Conservation (phyloP, 164 flowering plant species). For the Dillenia suffruticosa region DNA sequence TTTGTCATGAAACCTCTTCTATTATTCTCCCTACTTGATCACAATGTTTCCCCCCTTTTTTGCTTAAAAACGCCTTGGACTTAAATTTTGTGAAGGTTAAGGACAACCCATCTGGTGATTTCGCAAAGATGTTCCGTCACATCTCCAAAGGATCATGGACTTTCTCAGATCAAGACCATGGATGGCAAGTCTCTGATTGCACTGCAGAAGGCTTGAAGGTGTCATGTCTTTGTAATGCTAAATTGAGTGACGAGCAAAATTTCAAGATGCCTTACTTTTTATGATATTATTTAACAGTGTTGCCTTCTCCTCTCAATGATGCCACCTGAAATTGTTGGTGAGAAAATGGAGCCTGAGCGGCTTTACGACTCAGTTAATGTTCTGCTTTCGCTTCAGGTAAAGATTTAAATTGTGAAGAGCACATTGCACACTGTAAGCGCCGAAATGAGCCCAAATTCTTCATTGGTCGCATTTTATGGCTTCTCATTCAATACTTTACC, state of each 20-base stretch:
- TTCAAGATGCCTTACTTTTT: neutral
- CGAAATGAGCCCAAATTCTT: too few species aligned
- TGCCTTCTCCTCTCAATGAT: constrained; percentile 36
- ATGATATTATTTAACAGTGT: constrained; percentile 21
- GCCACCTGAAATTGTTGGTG: constrained; percentile 54
- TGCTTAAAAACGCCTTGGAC: neutral
- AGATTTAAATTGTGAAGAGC: too few species aligned
- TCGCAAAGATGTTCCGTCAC: constrained; percentile 45
- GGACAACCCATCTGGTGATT: constrained; percentile 54
- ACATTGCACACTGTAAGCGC: too few species aligned
- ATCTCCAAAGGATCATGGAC: constrained; percentile 66
- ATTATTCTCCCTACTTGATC: neutral
- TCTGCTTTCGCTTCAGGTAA: constrained; percentile 46
- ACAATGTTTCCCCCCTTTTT: neutral
- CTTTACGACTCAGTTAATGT: constrained; percentile 45
- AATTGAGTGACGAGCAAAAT: neutral
- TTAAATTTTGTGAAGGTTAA: constrained; percentile 22
- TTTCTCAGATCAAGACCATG: constrained; percentile 58
- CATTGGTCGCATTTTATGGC: too few species aligned
- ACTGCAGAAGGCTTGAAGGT: constrained; percentile 64
- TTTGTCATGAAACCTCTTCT: neutral
- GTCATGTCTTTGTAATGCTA: neutral
- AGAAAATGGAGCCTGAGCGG: constrained; percentile 29
- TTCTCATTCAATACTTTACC: too few species aligned
- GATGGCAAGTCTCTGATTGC: constrained; percentile 70